Base-by-base conservation (phyloP, 805 yeast genomes). In the Ogataea polymorpha region DNA sequence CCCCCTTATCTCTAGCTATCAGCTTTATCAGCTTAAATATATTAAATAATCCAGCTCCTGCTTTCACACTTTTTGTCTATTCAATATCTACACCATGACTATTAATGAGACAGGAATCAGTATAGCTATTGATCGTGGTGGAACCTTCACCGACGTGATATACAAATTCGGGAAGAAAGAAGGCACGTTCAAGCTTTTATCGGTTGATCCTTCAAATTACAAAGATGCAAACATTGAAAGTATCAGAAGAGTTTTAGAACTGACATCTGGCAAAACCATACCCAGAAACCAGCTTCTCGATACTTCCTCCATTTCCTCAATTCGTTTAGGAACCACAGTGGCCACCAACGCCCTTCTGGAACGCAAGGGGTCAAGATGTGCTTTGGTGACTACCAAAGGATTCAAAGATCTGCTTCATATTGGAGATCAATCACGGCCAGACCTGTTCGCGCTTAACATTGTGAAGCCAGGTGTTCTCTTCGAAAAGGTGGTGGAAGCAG, bases 371-470 rank as follows among this genome's bases (percentile, higher is more conserved):
- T 37, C 44, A 12, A 32, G 41, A 10, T 50, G 51, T 41, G 53
- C 53, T 2, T 41, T 46, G 18, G 45, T 52, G 29, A 61, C 65
- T 7, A 61, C 66, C 11, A 49, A 54, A 31, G 63, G 63, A 1
- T 60, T 61, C 44, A 52, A 52, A 39, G 66, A 62, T 34, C 54
- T 60, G 28, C 45, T 62, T 30, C 56, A 47, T 11, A 62, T 61
- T 37, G 66, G 66, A 5, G 61, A 57, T 41, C 66, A 62, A 41
- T 50, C 63, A 9, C 42, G 66, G 15, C 56, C 58, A 1, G 54
- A 52, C n/a, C 23, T 54, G 9, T 54, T 54, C 36, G 50, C 49
- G 5, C 42, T 54, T 9, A 44, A 46, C 16, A 40, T 54, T 16
- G 37, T 31, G n/a, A 50, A 49, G 35, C 58, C 58, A 3, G 48